Evolutionary conservation across 352 stramenopile genomes (phyloP).

Genomic region (Phytophthora kernoviae): DNA sequence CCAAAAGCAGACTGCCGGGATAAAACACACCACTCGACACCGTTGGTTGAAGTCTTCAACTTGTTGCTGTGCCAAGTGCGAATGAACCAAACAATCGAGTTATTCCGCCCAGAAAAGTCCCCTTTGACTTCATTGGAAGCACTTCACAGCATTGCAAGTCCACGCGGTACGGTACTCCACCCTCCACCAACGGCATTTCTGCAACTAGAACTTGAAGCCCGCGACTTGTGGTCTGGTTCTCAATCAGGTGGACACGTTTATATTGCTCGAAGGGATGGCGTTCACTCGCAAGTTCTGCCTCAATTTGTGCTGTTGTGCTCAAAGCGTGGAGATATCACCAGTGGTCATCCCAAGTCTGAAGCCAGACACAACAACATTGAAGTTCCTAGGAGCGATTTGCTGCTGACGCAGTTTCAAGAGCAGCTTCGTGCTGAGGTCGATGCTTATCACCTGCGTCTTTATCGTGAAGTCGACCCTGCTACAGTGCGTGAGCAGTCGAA

Average conservation of each 20-base stretch:
- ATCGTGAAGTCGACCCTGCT: constrained; percentile 40
- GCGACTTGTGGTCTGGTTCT: constrained; percentile 13
- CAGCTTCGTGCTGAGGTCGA: constrained; percentile 33
- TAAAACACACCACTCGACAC: neutral
- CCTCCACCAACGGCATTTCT: constrained; percentile 41
- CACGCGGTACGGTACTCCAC: constrained; percentile 26
- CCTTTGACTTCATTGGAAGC: constrained; percentile 25
- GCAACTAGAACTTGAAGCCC: constrained; percentile 32
- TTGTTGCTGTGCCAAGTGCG: constrained; percentile 47
- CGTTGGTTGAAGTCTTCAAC: constrained; percentile 38
- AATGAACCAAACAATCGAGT: constrained; percentile 42
- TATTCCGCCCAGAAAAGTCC: constrained; percentile 29
- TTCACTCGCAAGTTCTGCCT: constrained; percentile 31
- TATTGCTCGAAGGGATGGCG: constrained; percentile 27
- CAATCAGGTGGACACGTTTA: constrained; percentile 34
- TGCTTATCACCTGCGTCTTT: constrained; percentile 38
- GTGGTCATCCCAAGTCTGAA: neutral
- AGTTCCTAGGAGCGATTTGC: constrained; percentile 10
- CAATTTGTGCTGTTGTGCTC: constrained; percentile 48
- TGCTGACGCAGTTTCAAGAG: constrained; percentile 30
- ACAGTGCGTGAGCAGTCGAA: constrained; percentile 31
- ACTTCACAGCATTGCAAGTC: constrained; percentile 24
- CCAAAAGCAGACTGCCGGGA: constrained; percentile 8
- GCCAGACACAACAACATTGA: neutral
- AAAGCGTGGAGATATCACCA: constrained; percentile 7